These are phyloP conservation scores for Trametes sp. DNA, from an alignment of 1,284 basidiomycete genomes.

Conservation along the genomic window DNA sequence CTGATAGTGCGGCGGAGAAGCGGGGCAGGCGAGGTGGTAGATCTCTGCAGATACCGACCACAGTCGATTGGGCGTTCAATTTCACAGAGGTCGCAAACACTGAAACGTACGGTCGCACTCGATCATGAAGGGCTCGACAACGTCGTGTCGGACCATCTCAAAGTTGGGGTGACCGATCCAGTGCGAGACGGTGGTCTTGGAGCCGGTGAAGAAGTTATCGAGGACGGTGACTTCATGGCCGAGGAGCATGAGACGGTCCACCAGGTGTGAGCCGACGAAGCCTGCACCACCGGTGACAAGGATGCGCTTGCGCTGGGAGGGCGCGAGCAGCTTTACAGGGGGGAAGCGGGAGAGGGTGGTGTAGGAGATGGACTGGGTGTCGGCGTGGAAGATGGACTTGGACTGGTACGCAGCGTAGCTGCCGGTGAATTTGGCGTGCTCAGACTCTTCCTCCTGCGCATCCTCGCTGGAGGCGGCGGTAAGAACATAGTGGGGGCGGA, in stretches of 20 bases:
- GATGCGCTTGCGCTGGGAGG: constrained; percentile 84
- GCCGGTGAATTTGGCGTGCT: constrained; percentile 64
- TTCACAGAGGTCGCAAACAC: not conserved
- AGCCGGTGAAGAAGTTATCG: constrained; percentile 99
- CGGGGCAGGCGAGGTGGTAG: constrained; percentile 96
- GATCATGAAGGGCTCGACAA: constrained; percentile 96
- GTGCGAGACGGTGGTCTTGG: constrained; percentile 92
- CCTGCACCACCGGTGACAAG: constrained; percentile 96
- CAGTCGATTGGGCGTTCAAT: constrained; percentile 1
- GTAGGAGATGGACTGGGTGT: constrained; percentile 85
- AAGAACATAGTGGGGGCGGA: constrained; percentile 80
- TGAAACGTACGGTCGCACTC: constrained; percentile 89
- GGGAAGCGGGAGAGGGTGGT: constrained; percentile 91
- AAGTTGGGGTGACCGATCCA: constrained; percentile 99
- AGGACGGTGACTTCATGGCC: constrained; percentile 98
- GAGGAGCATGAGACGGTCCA: constrained; percentile 96
- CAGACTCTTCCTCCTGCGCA: constrained; percentile 47
- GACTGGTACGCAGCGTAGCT: constrained; percentile 71
- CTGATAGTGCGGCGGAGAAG: constrained; percentile 95
- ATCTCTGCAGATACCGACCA: constrained; percentile 69
- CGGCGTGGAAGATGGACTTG: constrained; percentile 84
- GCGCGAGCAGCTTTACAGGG: constrained; percentile 87
- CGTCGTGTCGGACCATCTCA: constrained; percentile 96
- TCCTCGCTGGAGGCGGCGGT: constrained; percentile 50
- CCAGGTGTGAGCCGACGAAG: constrained; percentile 97